Evolutionary conservation across 2,329 filamentous ascomycete species (phyloP), one percentile per base, ranked within the genome.

Genomic region (Sarocladiaceae sp.): DNA sequence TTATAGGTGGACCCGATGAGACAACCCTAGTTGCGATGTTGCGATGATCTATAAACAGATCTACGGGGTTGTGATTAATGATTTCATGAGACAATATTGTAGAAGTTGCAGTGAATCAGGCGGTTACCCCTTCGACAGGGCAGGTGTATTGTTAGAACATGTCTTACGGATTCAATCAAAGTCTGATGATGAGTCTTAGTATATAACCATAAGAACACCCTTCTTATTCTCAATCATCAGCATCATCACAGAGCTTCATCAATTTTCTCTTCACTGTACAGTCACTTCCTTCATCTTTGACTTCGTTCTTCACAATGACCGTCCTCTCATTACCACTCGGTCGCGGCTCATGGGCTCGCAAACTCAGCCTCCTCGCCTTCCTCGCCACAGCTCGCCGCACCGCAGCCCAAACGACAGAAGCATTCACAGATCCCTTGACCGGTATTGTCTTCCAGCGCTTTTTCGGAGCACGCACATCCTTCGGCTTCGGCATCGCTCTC

Each of bases 401-500:
- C 7, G 11, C 26, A 33, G 46, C 46, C n/a, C 46, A 49, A 35
- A 49, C 46, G 12, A 49, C 55, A n/a, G 29, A 55, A 1, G 52
- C 62, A 20, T 69, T 67, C 53, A 60, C 59, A 23, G 67, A 71
- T 40, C 62, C 63, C 15, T 50, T 56, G 4, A 70, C 67, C 0
- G 65, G 64, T 10, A 64, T 71, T 26, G 53, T 56, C 1, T 68
- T 71, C 58, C 63, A 71, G 57, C 62, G 66, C 18, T 71, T 71
- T 58, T 66, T 71, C 52, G 68, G 70, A 28, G 65, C 69, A 23
- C 52, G 61, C 18, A 70, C 71, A 1, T 63, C 64, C 20, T 75
- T 68, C 55, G 65, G 55, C 8, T 69, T 76, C 46, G 73, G 68
- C 53, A 66, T 77, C 44, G 72, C 73, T 5, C 64, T 77, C 1